These are phyloP conservation scores for Aureobasidium sp. DNA, from an alignment of 2,329 filamentous ascomycete genomes.

Conservation along the genomic window DNA sequence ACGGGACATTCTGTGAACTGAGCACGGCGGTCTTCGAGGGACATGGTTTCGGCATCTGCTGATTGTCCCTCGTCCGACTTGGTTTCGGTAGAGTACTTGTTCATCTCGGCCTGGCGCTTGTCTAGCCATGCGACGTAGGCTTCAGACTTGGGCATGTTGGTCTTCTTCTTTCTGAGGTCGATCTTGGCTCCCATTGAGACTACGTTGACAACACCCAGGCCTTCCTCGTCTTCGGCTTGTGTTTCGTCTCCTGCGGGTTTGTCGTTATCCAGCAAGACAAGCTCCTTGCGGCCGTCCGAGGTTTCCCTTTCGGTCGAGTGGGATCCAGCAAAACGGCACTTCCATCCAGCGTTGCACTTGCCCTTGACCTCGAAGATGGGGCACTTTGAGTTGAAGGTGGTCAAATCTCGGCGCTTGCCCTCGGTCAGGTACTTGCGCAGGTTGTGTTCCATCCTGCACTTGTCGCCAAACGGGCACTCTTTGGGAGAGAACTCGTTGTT, in stretches of 20 bases:
- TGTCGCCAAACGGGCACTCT: conserved; percentile 69
- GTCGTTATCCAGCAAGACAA: conserved; percentile 60
- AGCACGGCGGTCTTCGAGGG: conserved; percentile 66
- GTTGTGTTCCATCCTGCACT: conserved; percentile 77
- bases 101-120: conserved; percentile 43
- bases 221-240: conserved; percentile 27
- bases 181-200: conserved; percentile 65
- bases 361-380: conserved; percentile 73
- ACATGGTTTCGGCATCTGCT: conserved; percentile 31
- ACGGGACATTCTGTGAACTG: conserved; percentile 80
- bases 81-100: conserved; percentile 22
- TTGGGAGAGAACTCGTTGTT: conserved; percentile 72
- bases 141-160: conserved; percentile 65
- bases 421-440: conserved; percentile 77
- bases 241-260: conserved; percentile 29
- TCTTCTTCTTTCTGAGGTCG: conserved; percentile 64
- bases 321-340: conserved; percentile 81
- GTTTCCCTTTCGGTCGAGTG: conserved; percentile 76
- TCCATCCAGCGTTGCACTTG: conserved; percentile 80
- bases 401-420: conserved; percentile 72
- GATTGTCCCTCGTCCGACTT: conserved; percentile 21
- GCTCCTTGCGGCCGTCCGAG: conserved; percentile 74
- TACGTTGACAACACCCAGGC: conserved; percentile 67
- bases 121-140: conserved; percentile 72
- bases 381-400: conserved; percentile 69